Percentiles rank a stretch among this genome's conserved stretches.
These are phyloP conservation scores for Geopyxis carbonaria DNA, from an alignment of 495 filamentous ascomycete genomes.

Conservation along the genomic window DNA sequence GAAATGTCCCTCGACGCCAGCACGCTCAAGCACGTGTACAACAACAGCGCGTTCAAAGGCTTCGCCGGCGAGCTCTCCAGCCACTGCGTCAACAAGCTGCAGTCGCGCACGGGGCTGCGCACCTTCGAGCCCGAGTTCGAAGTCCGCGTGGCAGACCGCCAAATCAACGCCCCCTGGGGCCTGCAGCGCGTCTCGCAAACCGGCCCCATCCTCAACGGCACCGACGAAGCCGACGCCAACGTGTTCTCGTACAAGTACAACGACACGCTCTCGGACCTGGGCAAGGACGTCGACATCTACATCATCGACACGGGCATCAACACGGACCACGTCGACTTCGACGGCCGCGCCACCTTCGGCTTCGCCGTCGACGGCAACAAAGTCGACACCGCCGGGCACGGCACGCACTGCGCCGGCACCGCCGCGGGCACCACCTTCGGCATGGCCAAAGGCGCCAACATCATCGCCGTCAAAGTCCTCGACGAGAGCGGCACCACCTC, in stretches of 20 bases:
- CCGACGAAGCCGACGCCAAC: constrained; percentile 1
- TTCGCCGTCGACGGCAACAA: constrained; percentile 24
- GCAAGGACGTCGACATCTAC: constrained; percentile 35
- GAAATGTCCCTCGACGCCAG: constrained; percentile 17
- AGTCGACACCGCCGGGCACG: constrained; percentile 32
- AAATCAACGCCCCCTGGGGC: constrained; percentile 30
- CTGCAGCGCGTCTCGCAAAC: constrained; percentile 32
- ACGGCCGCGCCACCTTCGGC: constrained; percentile 29
- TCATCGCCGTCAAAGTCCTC: constrained; percentile 55
- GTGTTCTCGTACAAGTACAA: constrained; percentile 28
- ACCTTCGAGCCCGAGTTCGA: constrained; percentile 26
- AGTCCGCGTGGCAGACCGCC: constrained; percentile 9
- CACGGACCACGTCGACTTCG: constrained; percentile 30
- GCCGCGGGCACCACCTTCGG: constrained; percentile 48
- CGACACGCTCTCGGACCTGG: constrained; percentile 16
- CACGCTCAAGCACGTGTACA: constrained; percentile 17
- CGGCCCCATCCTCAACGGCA: constrained; percentile 13
- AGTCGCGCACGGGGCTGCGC: constrained; percentile 27
- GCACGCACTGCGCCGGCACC: constrained; percentile 52
- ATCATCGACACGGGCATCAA: constrained; percentile 36
- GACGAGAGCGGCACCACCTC: constrained; percentile 37
- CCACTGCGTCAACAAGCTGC: constrained; percentile 27
- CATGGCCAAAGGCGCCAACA: constrained; percentile 46
- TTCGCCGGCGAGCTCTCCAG: constrained; percentile 28
- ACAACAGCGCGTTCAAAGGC: constrained; percentile 33